These are phyloP conservation scores for Zygoascus tannicola DNA, from an alignment of 805 yeast genomes.

Conservation along the genomic window DNA sequence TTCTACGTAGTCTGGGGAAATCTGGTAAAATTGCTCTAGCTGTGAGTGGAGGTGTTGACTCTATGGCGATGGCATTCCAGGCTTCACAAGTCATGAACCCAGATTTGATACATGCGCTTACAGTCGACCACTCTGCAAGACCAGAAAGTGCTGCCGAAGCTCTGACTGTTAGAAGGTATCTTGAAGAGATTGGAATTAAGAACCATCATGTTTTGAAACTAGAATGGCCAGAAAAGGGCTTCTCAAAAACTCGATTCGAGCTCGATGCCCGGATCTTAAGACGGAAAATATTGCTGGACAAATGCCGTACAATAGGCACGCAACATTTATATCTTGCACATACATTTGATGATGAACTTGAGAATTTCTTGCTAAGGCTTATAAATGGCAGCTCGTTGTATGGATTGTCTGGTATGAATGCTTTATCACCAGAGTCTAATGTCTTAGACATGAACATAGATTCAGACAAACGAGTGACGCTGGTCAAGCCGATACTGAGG, in stretches of 20 bases:
- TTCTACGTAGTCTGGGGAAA: background rate
- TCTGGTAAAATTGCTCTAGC: slow-evolving; percentile 39
- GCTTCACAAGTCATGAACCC: slow-evolving; percentile 23
- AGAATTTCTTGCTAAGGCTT: slow-evolving; percentile 54
- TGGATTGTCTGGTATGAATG: slow-evolving; percentile 52
- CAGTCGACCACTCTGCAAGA: slow-evolving; percentile 58
- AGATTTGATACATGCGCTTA: slow-evolving; percentile 38
- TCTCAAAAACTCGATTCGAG: slow-evolving; percentile 34
- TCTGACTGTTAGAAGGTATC: slow-evolving; percentile 23
- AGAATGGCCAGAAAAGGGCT: slow-evolving; percentile 12
- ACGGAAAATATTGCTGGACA: slow-evolving; percentile 34
- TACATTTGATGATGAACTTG: slow-evolving; percentile 62
- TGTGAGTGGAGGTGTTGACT: slow-evolving; percentile 75
- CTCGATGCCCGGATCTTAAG: slow-evolving; percentile 50
- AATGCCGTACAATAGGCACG: slow-evolving; percentile 32
- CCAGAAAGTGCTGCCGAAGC: slow-evolving; percentile 45
- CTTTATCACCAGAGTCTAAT: slow-evolving; percentile 20
- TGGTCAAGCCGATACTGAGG: slow-evolving; percentile 46
- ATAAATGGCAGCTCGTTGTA: slow-evolving; percentile 36
- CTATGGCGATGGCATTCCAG: slow-evolving; percentile 56
- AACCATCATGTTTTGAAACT: slow-evolving; percentile 29
- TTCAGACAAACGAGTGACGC: slow-evolving; percentile 15
- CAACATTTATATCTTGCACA: slow-evolving; percentile 52
- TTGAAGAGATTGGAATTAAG: slow-evolving; percentile 19
- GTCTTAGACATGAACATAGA: background rate